A percentile compares a stretch with the other conserved stretches of the same genome.
phyloP scores from a whole-genome alignment of 345 rosid genomes.

The Zanthoxylum bungeanum region DNA sequence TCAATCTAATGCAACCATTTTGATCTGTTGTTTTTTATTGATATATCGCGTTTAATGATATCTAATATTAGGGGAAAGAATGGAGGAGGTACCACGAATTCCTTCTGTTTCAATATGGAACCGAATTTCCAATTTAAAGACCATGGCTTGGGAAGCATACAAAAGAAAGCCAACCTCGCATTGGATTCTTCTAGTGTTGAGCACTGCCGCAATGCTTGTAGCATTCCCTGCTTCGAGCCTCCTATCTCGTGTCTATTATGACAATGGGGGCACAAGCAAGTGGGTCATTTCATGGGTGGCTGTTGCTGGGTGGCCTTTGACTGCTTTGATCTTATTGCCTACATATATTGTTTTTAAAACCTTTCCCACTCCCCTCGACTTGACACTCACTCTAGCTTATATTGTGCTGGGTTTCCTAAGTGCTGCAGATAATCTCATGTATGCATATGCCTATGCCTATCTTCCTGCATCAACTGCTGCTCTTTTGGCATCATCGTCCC shows the following conservation, averaged over 20 bases:
- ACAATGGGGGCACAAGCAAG: conserved; percentile 80
- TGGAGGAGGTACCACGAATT: conserved; percentile 31
- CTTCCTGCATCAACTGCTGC: conserved; percentile 88
- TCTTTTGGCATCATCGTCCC: conserved; percentile 77
- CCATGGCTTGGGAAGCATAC: conserved; percentile 40
- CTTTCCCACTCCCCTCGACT: conserved; percentile 54
- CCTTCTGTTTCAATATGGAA: conserved; percentile 29
- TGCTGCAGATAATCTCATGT: conserved; percentile 83
- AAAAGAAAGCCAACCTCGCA: conserved; percentile 62
- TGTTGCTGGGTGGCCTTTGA: conserved; percentile 83
- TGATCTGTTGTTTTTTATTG: neutral
- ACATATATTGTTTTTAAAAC: conserved; percentile 43
- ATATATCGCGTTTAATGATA: neutral
- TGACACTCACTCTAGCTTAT: conserved; percentile 55
- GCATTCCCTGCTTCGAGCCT: conserved; percentile 86
- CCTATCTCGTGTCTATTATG: conserved; percentile 64
- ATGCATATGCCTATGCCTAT: conserved; percentile 81
- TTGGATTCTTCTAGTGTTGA: conserved; percentile 63
- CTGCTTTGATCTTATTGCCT: conserved; percentile 53
- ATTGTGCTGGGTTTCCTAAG: conserved; percentile 59
- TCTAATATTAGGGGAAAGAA: conserved; percentile 20
- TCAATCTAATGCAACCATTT: neutral
- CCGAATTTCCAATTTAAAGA: conserved; percentile 28
- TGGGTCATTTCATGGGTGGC: conserved; percentile 95
- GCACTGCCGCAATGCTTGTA: conserved; percentile 57